A percentile compares a stretch with the other conserved stretches of the same genome.
phyloP scores from a whole-genome alignment of 345 rosid species.

The Syzygium jambos region DNA sequence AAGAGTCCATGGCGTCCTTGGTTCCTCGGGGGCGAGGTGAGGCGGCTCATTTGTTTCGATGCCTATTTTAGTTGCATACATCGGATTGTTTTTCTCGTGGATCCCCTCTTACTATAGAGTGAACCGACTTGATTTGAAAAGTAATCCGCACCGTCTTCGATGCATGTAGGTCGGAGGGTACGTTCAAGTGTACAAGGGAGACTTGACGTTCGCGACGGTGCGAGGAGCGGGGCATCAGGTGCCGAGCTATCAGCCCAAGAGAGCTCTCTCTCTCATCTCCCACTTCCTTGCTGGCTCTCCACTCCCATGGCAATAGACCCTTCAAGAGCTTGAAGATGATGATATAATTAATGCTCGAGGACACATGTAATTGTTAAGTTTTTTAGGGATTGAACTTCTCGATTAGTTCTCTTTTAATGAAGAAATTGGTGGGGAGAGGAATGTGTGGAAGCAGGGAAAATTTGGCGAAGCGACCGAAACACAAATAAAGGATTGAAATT shows the following conservation, averaged over 20 bases:
- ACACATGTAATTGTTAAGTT: not conserved
- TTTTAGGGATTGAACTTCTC: not conserved
- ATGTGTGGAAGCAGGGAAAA: not conserved
- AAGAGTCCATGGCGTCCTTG: slow-evolving; percentile 81
- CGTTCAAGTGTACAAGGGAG: slow-evolving; percentile 61
- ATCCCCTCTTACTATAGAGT: not conserved
- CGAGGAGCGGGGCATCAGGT: slow-evolving; percentile 97
- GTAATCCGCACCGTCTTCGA: not conserved
- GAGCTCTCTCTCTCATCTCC: slow-evolving; percentile 66
- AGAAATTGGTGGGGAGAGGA: not conserved
- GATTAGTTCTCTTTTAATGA: not conserved
- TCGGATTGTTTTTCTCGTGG: not conserved
- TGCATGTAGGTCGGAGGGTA: slow-evolving; percentile 63
- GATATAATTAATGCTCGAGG: not conserved
- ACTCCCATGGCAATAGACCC: slow-evolving; percentile 29
- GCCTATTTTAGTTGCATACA: slow-evolving; percentile 8
- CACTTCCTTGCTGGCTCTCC: slow-evolving; percentile 62
- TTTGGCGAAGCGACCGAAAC: not conserved
- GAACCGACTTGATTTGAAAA: not conserved
- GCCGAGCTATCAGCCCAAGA: slow-evolving; percentile 74
- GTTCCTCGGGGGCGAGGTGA: slow-evolving; percentile 57
- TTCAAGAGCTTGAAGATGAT: not conserved
- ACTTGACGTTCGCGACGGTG: slow-evolving; percentile 65
- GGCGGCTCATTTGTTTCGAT: not conserved
- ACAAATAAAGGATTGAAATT: not conserved